Evolutionary conservation across 352 stramenopile species (phyloP).

Genomic region (Pythium brachiatum): DNA sequence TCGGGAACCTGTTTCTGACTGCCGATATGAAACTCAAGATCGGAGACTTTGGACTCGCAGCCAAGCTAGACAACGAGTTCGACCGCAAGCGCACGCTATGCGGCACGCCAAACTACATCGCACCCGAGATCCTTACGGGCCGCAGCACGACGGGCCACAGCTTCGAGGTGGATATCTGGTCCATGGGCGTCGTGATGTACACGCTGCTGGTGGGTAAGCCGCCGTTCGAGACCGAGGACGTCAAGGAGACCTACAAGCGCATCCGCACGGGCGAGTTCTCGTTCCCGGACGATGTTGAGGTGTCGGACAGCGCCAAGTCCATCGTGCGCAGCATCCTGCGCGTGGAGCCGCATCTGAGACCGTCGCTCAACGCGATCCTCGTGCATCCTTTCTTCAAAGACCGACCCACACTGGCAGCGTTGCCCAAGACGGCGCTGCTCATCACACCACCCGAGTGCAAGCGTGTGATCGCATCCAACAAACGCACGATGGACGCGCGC

Average conservation of each 20-base stretch:
- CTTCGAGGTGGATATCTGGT: constrained; percentile 99
- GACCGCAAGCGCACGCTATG: constrained; percentile 97
- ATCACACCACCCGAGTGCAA: constrained; percentile 72
- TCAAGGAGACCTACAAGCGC: constrained; percentile 98
- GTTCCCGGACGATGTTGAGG: constrained; percentile 88
- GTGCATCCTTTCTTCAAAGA: constrained; percentile 75
- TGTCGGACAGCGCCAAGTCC: constrained; percentile 80
- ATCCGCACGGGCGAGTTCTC: constrained; percentile 96
- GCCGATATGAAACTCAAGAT: constrained; percentile 95
- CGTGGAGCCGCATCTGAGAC: constrained; percentile 62
- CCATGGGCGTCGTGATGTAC: constrained; percentile 97
- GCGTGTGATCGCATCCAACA: constrained; percentile 30
- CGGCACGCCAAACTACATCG: constrained; percentile 93
- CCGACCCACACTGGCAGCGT: constrained; percentile 44
- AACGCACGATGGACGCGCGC: constrained; percentile 18
- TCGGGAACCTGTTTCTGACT: constrained; percentile 97
- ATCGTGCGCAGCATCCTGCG: constrained; percentile 76
- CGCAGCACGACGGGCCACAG: constrained; percentile 91
- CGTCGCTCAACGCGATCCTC: constrained; percentile 75
- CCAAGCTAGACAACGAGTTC: constrained; percentile 70
- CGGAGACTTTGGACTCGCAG: constrained; percentile 95
- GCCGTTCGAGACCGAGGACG: constrained; percentile 96
- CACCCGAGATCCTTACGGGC: constrained; percentile 90
- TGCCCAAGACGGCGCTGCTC: constrained; percentile 64
- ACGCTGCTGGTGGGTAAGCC: constrained; percentile 96